These are phyloP conservation scores for Irineochytrium annulatum DNA, from an alignment of 192 early-diverging fungal species.

Conservation along the genomic window DNA sequence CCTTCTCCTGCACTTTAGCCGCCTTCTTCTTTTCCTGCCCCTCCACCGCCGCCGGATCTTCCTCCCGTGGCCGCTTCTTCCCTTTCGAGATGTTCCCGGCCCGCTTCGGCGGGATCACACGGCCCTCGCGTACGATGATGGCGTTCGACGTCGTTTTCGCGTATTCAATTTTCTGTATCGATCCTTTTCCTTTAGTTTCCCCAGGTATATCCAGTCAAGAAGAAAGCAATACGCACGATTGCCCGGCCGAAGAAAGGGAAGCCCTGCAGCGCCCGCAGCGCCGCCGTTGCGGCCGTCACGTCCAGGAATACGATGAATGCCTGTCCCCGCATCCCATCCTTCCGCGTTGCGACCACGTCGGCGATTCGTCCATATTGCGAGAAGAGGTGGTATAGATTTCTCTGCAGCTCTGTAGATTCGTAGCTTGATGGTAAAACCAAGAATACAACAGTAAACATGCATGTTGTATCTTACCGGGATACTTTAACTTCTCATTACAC, in stretches of 20 bases:
- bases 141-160: conserved; percentile 73
- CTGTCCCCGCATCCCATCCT: conserved; percentile 83
- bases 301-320: conserved; percentile 89
- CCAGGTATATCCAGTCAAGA: background rate
- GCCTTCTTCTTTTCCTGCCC: conserved; percentile 11
- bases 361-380: conserved; percentile 80
- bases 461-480: no score
- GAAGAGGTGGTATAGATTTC: conserved; percentile 78
- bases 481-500: no score
- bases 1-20: conserved; percentile 6
- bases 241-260: conserved; percentile 78
- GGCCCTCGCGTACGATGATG: conserved; percentile 64
- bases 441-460: no score
- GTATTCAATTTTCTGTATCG: conserved; percentile 53
- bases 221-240: conserved; percentile 49
- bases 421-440: background rate
- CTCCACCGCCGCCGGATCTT: conserved; percentile 14
- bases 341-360: conserved; percentile 82
- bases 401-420: conserved; percentile 52
- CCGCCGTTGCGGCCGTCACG: conserved; percentile 78
- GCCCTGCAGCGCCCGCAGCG: conserved; percentile 82
- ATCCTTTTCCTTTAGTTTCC: background rate
- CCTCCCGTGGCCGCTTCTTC: conserved; percentile 21
- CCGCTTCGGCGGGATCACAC: background rate
- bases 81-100: background rate